phyloP scores from a whole-genome alignment of 2,329 filamentous ascomycete genomes.

The Gaeumannomyces tritici region DNA sequence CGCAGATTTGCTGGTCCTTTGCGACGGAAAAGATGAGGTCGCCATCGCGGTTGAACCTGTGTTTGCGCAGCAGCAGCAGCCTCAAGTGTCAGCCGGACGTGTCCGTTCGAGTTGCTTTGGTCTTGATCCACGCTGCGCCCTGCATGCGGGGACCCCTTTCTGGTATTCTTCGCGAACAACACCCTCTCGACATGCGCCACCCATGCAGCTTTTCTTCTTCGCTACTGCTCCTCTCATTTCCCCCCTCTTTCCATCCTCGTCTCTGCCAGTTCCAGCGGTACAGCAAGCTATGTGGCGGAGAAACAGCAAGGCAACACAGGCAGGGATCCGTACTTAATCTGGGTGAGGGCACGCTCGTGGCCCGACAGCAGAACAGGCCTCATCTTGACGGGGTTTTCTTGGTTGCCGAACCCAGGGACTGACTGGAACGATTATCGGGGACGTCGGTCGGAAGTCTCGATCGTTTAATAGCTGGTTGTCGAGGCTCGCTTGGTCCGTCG shows the following conservation, averaged over 20 bases:
- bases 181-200: neutral
- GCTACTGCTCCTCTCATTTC: neutral
- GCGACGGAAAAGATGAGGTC: conserved; percentile 41
- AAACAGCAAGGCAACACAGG: neutral
- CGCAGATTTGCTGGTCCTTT: conserved; percentile 61
- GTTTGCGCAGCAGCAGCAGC: neutral
- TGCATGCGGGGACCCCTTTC: neutral
- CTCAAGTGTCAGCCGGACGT: neutral
- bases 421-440: neutral
- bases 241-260: neutral
- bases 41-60: conserved; percentile 83
- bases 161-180: neutral
- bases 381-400: conserved; percentile 49
- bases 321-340: conserved; percentile 47
- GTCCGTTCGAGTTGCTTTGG: neutral
- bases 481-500: neutral
- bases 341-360: conserved; percentile 93
- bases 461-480: neutral
- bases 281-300: neutral
- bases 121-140: neutral
- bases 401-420: neutral
- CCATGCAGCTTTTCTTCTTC: neutral
- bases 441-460: neutral
- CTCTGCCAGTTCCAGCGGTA: neutral
- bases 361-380: conserved; percentile 92